A percentile compares a stretch with the other conserved stretches of the same genome.
Evolutionary conservation across 106 monocot species (phyloP).

Genomic region (Acorus gramineus): DNA sequence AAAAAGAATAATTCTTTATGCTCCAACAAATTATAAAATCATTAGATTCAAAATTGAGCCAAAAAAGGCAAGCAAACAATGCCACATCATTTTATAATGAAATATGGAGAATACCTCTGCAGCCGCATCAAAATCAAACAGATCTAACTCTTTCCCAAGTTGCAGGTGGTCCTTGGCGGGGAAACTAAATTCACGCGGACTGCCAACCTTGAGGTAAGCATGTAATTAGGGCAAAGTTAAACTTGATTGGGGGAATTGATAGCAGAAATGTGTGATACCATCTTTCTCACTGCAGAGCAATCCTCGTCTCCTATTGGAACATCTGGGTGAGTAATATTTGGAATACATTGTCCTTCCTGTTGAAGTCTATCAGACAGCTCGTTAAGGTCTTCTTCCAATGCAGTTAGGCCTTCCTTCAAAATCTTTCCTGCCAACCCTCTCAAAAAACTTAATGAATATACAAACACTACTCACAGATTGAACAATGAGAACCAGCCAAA

Average conservation of each 20-base stretch:
- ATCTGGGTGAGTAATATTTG: slow-evolving; percentile 83
- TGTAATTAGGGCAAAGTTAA: too few relatives aligned
- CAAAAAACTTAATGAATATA: neutral
- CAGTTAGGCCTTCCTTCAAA: slow-evolving; percentile 65
- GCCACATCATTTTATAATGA: neutral
- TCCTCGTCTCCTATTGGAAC: slow-evolving; percentile 91
- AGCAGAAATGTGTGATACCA: slow-evolving; percentile 25
- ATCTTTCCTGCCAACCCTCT: slow-evolving; percentile 48
- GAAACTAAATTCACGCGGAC: slow-evolving; percentile 52
- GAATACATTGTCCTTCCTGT: slow-evolving; percentile 84
- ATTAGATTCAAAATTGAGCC: too few relatives aligned
- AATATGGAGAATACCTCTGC: slow-evolving; percentile 56
- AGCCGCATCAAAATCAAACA: slow-evolving; percentile 98
- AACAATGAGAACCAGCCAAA: too few relatives aligned
- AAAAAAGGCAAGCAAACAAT: too few relatives aligned
- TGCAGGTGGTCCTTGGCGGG: slow-evolving; percentile 75
- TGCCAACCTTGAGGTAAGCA: slow-evolving; percentile 43
- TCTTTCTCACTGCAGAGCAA: slow-evolving; percentile 52
- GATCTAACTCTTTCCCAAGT: slow-evolving; percentile 82
- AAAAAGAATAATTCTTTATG: too few relatives aligned
- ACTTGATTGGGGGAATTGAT: too few relatives aligned
- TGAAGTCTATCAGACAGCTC: slow-evolving; percentile 78
- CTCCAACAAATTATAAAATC: too few relatives aligned
- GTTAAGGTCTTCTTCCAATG: slow-evolving; percentile 69
- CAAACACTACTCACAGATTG: too few relatives aligned